Percentiles rank a stretch among this genome's conserved stretches.
phyloP scores from a whole-genome alignment of 176 grass and related monocot genomes.

The Elymus sibiricus region DNA sequence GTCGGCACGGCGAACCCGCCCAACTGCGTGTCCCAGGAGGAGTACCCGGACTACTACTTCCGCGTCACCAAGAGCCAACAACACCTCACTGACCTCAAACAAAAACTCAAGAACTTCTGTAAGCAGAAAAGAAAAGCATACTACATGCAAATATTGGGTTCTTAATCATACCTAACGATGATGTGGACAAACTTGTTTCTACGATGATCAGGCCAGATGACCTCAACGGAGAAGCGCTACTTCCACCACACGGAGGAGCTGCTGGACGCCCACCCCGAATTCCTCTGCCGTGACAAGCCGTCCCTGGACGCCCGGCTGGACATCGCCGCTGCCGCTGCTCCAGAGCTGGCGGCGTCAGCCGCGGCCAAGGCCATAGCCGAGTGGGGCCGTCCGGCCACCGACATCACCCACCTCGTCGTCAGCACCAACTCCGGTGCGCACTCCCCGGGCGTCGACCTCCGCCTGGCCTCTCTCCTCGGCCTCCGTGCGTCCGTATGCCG shows the following conservation, averaged over 20 bases:
- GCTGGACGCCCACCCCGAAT: slow-evolving; percentile 21
- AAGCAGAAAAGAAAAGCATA: neutral
- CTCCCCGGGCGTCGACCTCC: slow-evolving; percentile 17
- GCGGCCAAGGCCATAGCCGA: neutral
- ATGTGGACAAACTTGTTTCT: neutral
- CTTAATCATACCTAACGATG: too few species aligned
- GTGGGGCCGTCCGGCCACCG: slow-evolving; percentile 3
- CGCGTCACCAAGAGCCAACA: neutral
- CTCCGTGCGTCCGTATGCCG: neutral
- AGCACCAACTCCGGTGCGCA: neutral
- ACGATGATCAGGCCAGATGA: slow-evolving; percentile 10
- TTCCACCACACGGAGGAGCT: slow-evolving; percentile 31
- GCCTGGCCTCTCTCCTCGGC: slow-evolving; percentile 5
- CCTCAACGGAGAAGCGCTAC: slow-evolving; percentile 28
- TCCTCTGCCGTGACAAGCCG: slow-evolving; percentile 4
- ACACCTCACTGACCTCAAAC: neutral
- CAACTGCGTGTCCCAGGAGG: neutral
- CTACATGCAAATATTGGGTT: too few species aligned
- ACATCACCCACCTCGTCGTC: neutral
- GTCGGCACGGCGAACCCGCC: neutral
- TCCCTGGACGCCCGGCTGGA: slow-evolving; percentile 14
- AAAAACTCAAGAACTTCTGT: neutral
- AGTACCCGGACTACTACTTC: neutral
- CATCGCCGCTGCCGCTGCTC: slow-evolving; percentile 16
- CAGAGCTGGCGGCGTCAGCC: slow-evolving; percentile 35